Evolutionary conservation across 106 monocot genomes (phyloP), one percentile per base, ranked within the genome.

Genomic region (Dendrobium officinale): DNA sequence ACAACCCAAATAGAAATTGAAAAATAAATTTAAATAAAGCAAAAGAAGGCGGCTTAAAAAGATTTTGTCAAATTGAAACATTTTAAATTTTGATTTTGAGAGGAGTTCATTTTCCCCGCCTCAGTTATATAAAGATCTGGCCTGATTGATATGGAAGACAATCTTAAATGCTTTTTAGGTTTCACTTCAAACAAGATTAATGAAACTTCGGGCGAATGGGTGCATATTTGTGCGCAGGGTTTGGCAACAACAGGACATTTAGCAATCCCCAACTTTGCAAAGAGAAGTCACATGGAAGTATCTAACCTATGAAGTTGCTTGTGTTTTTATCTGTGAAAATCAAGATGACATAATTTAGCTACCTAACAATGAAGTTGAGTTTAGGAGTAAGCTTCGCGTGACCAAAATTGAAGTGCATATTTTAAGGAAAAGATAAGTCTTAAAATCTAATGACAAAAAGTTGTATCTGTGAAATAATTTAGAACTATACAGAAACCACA

Each of bases 301-400:
- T 1, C 18, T 22, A 61, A 66, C 64, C 26, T 22, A 66, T 26
- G 26, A 22, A 66, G n/a, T 66, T 27, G 64, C 24, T 66, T 26
- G 64, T 66, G 4, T 58, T 24, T 66, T 66, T 24, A 26, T 26
- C 10, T 66, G 64, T 22, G 26, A 26, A 33, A 70, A 74, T 74
- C 74, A 74, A 74, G 74, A 42, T 74, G 24, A 27, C 45, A 76
- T 75, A 20, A 75, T 16, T 47, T 75, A 47, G 19, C 42, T n/a
- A 75, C 11, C 42, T 49, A 80, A 78, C 22, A 18, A 59, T 44
- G 70, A 83, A 29, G 41, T 47, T 27, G 18, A 77, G 44, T 64
- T 67, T 70, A 70, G 70, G 68, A 33, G 13, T 70, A 70, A 70
- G 61, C n/a, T 15, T 33, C 31, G 0, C 33, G 31, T 33, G 68